phyloP scores from a whole-genome alignment of 1,284 basidiomycete genomes.

The Ustanciosporium gigantosporum region DNA sequence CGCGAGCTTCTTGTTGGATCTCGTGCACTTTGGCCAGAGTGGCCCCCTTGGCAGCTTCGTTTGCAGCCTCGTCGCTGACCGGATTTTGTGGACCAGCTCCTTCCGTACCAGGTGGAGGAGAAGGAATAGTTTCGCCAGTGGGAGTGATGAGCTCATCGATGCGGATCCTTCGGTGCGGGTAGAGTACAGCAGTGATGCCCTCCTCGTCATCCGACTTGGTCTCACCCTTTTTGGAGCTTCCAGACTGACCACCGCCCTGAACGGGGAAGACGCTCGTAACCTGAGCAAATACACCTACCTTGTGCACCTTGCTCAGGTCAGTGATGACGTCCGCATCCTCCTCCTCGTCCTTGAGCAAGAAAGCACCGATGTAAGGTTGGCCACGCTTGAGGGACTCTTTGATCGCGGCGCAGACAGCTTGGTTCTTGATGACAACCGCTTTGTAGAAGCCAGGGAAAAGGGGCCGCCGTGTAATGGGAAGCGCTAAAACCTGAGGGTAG shows the following conservation, averaged over 20 bases:
- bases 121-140: slow-evolving; percentile 33
- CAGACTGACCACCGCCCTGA: slow-evolving; percentile 34
- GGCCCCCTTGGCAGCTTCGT: slow-evolving; percentile 32
- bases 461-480: slow-evolving; percentile 92
- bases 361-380: slow-evolving; percentile 96
- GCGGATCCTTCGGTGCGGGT: slow-evolving; percentile 88
- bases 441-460: slow-evolving; percentile 95
- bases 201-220: slow-evolving; percentile 81
- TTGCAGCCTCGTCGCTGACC: slow-evolving; percentile 39
- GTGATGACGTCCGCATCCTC: slow-evolving; percentile 91
- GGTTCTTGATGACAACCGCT: slow-evolving; percentile 63
- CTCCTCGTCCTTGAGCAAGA: slow-evolving; percentile 92
- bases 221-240: slow-evolving; percentile 66
- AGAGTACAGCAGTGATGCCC: slow-evolving; percentile 84
- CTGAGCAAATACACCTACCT: slow-evolving; percentile 95
- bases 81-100: slow-evolving; percentile 40
- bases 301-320: slow-evolving; percentile 83
- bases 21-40: slow-evolving; percentile 37
- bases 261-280: slow-evolving; percentile 86
- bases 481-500: slow-evolving; percentile 91
- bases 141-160: slow-evolving; percentile 75
- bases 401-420: slow-evolving; percentile 88
- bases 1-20: slow-evolving; percentile 41
- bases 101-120: slow-evolving; percentile 37
- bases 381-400: slow-evolving; percentile 95